These are phyloP conservation scores for Nidularia pulvinata DNA, from an alignment of 768 basidiomycete genomes.

Conservation along the genomic window DNA sequence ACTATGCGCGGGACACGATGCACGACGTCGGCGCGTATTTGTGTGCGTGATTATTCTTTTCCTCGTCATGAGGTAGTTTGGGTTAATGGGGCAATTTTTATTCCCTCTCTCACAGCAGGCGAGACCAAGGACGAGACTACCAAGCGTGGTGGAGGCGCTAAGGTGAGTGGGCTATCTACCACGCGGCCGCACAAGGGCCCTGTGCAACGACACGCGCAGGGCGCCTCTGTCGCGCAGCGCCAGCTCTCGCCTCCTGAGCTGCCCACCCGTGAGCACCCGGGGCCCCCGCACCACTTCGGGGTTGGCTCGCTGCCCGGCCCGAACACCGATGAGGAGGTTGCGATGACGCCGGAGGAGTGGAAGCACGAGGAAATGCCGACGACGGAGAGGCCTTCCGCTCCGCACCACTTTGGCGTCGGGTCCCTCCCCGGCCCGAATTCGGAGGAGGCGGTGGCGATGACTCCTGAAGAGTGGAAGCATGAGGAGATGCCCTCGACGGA, in stretches of 20 bases:
- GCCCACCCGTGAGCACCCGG: constrained; percentile 11
- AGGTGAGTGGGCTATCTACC: too few relatives aligned
- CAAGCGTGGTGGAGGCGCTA: too few relatives aligned
- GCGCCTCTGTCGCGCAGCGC: too few relatives aligned
- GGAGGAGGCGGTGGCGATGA: constrained; percentile 44
- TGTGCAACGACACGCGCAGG: too few relatives aligned
- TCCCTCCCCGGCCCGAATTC: constrained; percentile 43
- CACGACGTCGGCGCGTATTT: too few relatives aligned
- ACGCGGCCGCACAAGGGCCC: too few relatives aligned
- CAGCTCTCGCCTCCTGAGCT: constrained; percentile 1
- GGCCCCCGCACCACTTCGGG: constrained; percentile 22
- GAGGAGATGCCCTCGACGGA: constrained; percentile 11
- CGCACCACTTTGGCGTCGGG: constrained; percentile 35
- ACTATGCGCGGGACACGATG: too few relatives aligned
- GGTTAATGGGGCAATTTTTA: too few relatives aligned
- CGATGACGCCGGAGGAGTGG: constrained; percentile 48
- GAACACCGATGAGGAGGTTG: constrained; percentile 41
- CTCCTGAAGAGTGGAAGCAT: constrained; percentile 42
- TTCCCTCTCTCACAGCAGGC: too few relatives aligned
- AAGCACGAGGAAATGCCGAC: constrained; percentile 8
- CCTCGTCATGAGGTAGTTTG: too few relatives aligned
- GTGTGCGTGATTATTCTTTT: too few relatives aligned
- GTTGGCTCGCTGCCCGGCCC: constrained; percentile 51
- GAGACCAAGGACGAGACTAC: too few relatives aligned
- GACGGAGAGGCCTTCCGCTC: constrained; percentile 10